Percentiles rank a stretch among this genome's conserved stretches.
phyloP scores from a whole-genome alignment of 2,329 filamentous ascomycete species.

The Endoconidiophora polonica region DNA sequence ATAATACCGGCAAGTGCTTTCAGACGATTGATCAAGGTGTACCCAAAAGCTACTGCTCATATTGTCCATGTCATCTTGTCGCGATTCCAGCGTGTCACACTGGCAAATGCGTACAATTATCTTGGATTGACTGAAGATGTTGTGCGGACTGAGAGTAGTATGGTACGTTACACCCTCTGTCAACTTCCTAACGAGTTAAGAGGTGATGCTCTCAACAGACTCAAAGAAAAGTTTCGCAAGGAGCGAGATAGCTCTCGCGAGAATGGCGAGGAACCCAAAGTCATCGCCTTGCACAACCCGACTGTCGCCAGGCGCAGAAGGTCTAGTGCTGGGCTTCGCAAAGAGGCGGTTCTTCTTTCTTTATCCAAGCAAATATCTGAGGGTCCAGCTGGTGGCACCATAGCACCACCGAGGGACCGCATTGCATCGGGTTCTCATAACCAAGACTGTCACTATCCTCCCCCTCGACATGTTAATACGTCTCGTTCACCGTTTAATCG shows the following conservation, averaged over 20 bases:
- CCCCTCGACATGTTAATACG: constrained; percentile 5
- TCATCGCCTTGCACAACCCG: constrained; percentile 85
- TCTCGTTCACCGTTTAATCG: constrained; percentile 6
- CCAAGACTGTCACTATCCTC: neutral
- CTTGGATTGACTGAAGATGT: constrained; percentile 85
- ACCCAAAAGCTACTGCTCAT: constrained; percentile 89
- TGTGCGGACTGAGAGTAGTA: constrained; percentile 76
- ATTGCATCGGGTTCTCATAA: neutral
- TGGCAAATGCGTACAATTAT: constrained; percentile 88
- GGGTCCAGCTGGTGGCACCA: constrained; percentile 26
- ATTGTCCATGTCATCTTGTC: constrained; percentile 97
- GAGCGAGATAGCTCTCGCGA: constrained; percentile 69
- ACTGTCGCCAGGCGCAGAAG: constrained; percentile 4
- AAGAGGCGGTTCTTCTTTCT: constrained; percentile 62
- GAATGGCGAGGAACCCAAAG: constrained; percentile 65
- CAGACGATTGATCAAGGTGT: constrained; percentile 75
- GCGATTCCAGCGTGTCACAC: constrained; percentile 80
- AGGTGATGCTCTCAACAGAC: constrained; percentile 60
- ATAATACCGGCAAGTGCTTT: constrained; percentile 97
- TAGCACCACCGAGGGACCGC: constrained; percentile 21
- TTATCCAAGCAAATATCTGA: constrained; percentile 30
- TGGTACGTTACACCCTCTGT: constrained; percentile 83
- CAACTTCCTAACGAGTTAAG: constrained; percentile 83
- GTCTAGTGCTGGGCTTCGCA: constrained; percentile 55
- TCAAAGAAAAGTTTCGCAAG: constrained; percentile 83